phyloP scores from a whole-genome alignment of 495 filamentous ascomycete species.

The Cercophora scortea region DNA sequence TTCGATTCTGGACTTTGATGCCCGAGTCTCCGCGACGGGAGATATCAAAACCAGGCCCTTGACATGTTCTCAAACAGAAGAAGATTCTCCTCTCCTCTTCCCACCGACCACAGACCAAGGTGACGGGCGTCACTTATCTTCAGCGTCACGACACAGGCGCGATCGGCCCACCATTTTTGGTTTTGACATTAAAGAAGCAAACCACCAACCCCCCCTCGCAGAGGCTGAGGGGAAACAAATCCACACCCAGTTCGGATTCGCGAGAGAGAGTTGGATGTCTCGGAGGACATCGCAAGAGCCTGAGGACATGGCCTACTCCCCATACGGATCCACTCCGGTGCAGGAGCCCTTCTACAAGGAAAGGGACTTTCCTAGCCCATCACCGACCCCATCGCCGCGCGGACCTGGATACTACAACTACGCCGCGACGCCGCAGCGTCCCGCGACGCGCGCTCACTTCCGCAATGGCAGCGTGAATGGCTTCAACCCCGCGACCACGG shows the following conservation, averaged over 20 bases:
- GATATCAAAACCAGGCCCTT: constrained; percentile 32
- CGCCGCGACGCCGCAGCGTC: constrained; percentile 35
- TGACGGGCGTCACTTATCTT: constrained; percentile 42
- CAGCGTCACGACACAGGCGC: constrained; percentile 42
- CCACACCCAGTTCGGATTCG: constrained; percentile 3
- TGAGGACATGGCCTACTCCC: constrained; percentile 39
- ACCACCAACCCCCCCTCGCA: constrained; percentile 14
- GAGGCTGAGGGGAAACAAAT: constrained; percentile 9
- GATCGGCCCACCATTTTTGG: constrained; percentile 14
- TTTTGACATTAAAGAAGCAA: constrained; percentile 12
- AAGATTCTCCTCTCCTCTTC: constrained; percentile 42
- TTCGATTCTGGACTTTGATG: constrained; percentile 25
- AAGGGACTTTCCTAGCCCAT: constrained; percentile 35
- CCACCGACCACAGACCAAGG: constrained; percentile 50
- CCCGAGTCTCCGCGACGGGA: constrained; percentile 19
- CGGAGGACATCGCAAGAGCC: constrained; percentile 24
- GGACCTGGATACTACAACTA: constrained; percentile 36
- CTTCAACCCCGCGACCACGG: constrained; percentile 6
- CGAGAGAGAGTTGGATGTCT: constrained; percentile 19
- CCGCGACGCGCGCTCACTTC: constrained; percentile 39
- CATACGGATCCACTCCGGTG: constrained; percentile 36
- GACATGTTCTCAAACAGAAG: constrained; percentile 46
- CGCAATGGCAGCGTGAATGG: constrained; percentile 32
- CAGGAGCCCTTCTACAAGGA: constrained; percentile 33
- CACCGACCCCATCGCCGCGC: constrained; percentile 43